Conservation (phyloP, 2,329 filamentous ascomycete genomes). For the Delphinella strobiligena region DNA sequence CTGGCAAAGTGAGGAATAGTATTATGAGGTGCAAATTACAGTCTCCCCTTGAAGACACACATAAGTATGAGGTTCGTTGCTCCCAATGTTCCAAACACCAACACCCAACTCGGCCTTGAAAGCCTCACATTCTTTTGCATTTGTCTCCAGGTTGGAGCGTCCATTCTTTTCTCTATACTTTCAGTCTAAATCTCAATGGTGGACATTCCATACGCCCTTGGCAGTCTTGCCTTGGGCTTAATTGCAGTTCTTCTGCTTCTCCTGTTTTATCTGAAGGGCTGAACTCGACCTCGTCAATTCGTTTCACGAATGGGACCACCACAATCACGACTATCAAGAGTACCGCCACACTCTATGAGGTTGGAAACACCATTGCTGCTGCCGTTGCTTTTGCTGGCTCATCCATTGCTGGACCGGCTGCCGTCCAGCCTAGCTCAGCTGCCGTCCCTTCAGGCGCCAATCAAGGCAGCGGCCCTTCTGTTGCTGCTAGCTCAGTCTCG, state of each 20-base stretch:
- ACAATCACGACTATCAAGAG: constrained; percentile 1
- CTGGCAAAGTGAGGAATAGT: no score
- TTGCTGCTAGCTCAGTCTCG: neutral
- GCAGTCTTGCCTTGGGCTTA: neutral
- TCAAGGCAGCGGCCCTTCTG: neutral
- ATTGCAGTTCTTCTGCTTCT: neutral
- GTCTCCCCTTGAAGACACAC: no score
- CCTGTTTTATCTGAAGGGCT: neutral
- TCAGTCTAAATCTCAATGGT: constrained; percentile 1
- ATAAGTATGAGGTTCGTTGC: no score
- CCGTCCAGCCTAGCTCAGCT: neutral
- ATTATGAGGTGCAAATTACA: no score
- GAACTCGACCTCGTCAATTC: neutral
- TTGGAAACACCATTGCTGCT: neutral
- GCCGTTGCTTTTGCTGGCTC: neutral
- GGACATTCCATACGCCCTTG: constrained; percentile 1
- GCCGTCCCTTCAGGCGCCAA: neutral
- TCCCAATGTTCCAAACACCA: no score
- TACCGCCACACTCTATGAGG: neutral
- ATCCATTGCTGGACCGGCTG: neutral
- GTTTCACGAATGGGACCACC: constrained; percentile 1
- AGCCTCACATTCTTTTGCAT: constrained; percentile 2
- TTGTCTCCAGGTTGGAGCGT: constrained; percentile 2
- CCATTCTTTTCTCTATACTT: constrained; percentile 3
- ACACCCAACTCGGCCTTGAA: no score